Percentiles rank a stretch among this genome's conserved stretches.
Conservation (phyloP, 2,329 filamentous ascomycete species). For the Aurifilum marmelostoma region DNA sequence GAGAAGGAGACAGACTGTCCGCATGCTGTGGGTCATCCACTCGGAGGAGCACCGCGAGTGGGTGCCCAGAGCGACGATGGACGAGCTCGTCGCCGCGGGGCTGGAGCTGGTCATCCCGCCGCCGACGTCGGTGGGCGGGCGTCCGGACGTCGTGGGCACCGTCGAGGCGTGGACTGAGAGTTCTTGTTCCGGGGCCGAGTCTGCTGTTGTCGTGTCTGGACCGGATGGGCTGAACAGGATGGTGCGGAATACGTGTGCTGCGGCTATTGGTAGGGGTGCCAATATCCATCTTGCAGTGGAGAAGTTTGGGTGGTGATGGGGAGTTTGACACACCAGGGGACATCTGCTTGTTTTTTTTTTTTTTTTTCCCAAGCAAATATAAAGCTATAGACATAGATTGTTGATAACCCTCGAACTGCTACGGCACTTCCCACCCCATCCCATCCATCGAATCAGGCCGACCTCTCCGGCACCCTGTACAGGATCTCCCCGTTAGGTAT, state of each 20-base stretch:
- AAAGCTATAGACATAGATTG: no score
- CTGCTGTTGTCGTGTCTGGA: constrained; percentile 62
- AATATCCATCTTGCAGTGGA: constrained; percentile 60
- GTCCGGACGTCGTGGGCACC: constrained; percentile 54
- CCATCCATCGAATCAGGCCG: constrained; percentile 2
- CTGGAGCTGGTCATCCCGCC: constrained; percentile 57
- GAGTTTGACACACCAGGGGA: background rate
- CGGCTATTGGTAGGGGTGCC: constrained; percentile 49
- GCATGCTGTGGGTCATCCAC: constrained; percentile 64
- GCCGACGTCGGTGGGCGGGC: constrained; percentile 55
- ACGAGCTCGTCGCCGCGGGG: constrained; percentile 52
- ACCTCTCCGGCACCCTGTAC: constrained; percentile 20
- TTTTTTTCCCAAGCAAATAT: no score
- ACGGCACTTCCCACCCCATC: background rate
- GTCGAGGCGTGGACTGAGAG: constrained; percentile 43
- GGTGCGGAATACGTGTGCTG: constrained; percentile 62
- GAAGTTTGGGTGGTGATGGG: constrained; percentile 67
- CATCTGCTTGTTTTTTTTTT: background rate
- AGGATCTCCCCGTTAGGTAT: constrained; percentile 26
- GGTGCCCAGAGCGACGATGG: constrained; percentile 53
- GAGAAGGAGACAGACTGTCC: constrained; percentile 42
- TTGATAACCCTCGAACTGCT: background rate
- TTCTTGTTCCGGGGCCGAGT: constrained; percentile 31
- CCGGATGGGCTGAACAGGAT: constrained; percentile 64
- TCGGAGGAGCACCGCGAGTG: constrained; percentile 56